Evolutionary conservation across 2,329 filamentous ascomycete genomes (phyloP), one percentile per base, ranked within the genome.

Genomic region (Dothidotthia symphoricarpi): DNA sequence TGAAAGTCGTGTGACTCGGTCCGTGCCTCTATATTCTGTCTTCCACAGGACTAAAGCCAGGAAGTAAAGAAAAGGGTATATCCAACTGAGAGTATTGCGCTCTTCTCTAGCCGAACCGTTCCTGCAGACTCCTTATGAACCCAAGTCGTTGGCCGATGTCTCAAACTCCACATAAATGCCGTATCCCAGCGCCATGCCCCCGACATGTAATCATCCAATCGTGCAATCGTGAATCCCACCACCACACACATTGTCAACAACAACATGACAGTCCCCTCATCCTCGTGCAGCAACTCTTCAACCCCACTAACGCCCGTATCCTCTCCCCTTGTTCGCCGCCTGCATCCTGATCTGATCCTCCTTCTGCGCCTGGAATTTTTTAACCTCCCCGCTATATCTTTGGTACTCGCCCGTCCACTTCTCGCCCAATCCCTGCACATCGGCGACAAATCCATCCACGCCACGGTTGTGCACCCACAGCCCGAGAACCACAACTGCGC

Each of bases 401-500:
- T 61, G 51, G 41, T 69, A 69, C 53, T 71, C 62, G 5, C 55
- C 57, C 24, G 39, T 49, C 69, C 69, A 74, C 36, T 51, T 56
- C 16, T 60, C 53, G 6, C 40, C 50, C 67, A 68, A 25, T 6
- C 46, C 49, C 31, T 51, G 35, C 26, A 77, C 59, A 66, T 93
- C 86, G 43, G 75, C 72, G 11, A 78, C 68, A 47, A 82, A 83
- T 41, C 80, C 80, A 48, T 81, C 78, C 12, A 83, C 61, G 0
- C 88, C 83, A 2, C 87, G 72, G 14, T 57, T 67, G 57, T 82
- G 81, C 64, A 78, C 39, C 74, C 74, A 79, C 13, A 81, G 70
- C 0, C 73, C 73, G 0, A 81, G 28, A 0, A 74, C 72, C 4
- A 75, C 68, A 2, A 90, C 51, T 2, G 70, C 63, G 1, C 75